phyloP scores from a whole-genome alignment of 805 yeast genomes.

The Candida vartiovaarae region DNA sequence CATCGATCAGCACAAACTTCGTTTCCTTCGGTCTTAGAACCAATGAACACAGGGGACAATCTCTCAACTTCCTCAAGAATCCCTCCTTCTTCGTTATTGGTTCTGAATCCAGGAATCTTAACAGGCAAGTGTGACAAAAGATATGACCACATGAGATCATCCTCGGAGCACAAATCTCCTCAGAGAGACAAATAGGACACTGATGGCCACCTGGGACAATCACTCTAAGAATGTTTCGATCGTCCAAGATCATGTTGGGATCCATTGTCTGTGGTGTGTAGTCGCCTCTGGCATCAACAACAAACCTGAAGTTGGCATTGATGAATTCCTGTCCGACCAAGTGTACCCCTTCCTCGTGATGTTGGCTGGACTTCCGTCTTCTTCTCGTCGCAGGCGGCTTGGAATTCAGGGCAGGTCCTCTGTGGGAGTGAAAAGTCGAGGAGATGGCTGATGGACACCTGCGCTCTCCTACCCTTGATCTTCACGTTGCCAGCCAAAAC shows the following conservation, averaged over 20 bases:
- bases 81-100: slow-evolving; percentile 29
- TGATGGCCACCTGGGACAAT: slow-evolving; percentile 67
- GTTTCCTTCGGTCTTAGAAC: slow-evolving; percentile 46
- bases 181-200: slow-evolving; percentile 89
- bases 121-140: slow-evolving; percentile 75
- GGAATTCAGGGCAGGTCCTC: slow-evolving; percentile 11
- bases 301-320: slow-evolving; percentile 78
- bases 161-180: slow-evolving; percentile 83
- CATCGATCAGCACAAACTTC: slow-evolving; percentile 53
- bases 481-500: not conserved
- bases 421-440: slow-evolving; percentile 50
- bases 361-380: slow-evolving; percentile 23
- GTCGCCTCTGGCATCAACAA: slow-evolving; percentile 58
- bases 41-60: slow-evolving; percentile 78
- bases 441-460: slow-evolving; percentile 55
- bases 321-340: slow-evolving; percentile 62
- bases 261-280: slow-evolving; percentile 55
- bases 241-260: slow-evolving; percentile 68
- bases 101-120: slow-evolving; percentile 58
- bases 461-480: slow-evolving; percentile 35
- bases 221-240: slow-evolving; percentile 58
- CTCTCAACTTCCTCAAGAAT: slow-evolving; percentile 43
- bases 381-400: slow-evolving; percentile 2
- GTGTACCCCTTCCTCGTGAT: slow-evolving; percentile 32
- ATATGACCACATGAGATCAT: slow-evolving; percentile 96